Evolutionary conservation across 306 rosid genomes (phyloP), one percentile per base, ranked within the genome.

Genomic region (Vigna trinervia): DNA sequence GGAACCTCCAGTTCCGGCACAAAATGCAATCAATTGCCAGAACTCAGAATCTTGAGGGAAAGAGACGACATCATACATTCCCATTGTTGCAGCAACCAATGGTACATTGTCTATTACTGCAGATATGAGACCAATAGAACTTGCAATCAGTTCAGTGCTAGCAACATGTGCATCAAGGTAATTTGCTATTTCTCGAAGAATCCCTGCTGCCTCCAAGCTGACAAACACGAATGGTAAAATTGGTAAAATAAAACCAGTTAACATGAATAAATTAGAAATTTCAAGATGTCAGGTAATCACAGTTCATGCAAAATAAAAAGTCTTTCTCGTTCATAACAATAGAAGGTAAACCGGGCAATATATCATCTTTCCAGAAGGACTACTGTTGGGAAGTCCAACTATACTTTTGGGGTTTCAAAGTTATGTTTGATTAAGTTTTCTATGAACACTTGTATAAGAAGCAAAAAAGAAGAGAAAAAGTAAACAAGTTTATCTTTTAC

Each of bases 1-100:
- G 79, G 99, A 95, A 76, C 99, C 97, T 51, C 98, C 98, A 8
- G 98, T 92, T 43, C 97, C 97, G 11, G 98, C 98, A 59, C 98
- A 95, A 60, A 70, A 92, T 68, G 97, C 97, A 57, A 90, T 11
- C 82, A 95, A 66, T 86, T 92, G 97, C 99, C 98, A 95, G 82
- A 95, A 95, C 88, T 92, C 90, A 2, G 97, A 95, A 80, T 95
- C 99, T 85, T 81, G 90, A 64, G 96, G 97, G 56, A 79, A 89
- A 43, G 99, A 82, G 36, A 93, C 3, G 83, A 95, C 84, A 69
- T 95, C 89, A 39, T 92, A 92, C 99, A 95, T 95, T 65, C 97
- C 99, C 96, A 95, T 88, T 22, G 97, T 84, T 73, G 97, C 97
- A 8, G 97, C 97, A 59, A 95, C 99, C 74, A 92, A 78, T 39